Base-by-base conservation (phyloP, 164 flowering plant species). In the Vitis rupestris region DNA sequence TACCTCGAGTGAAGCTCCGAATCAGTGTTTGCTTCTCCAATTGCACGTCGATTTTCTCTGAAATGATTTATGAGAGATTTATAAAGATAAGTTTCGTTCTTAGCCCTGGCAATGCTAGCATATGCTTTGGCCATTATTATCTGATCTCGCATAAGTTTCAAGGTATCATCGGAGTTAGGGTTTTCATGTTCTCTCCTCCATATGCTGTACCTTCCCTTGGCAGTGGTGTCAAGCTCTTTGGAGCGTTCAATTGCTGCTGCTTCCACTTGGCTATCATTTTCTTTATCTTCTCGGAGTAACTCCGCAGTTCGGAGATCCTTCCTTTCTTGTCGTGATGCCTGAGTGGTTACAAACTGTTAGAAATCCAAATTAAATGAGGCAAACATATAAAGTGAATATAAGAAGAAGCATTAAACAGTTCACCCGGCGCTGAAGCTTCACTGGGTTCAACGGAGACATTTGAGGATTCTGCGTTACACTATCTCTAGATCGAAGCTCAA, bases 1-100 rank as follows among this genome's bases (percentile, higher is more conserved):
- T 82, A 93, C 99, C 97, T 83, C 27, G 86, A 77, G 15, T 78
- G 83, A 71, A 93, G 89, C 72, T 90, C 97, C 74, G 83, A 77
- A 83, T 95, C 97, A 75, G 93, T 81, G 63, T 52, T 84, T 50
- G 99, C 99, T 71, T 90, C 94, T 78, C 92, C 93, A 74, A 93
- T 84, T 66, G 84, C 87, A 68, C 17, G 74, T 61, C 75, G 82
- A 72, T 82, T 90, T 55, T 82, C 82, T 75, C 76, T 86, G 48
- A 80, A 72, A 61, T 79, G 89, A 67, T 78, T 73, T 72, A 88
- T 78, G 8, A 95, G 84, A 60, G 94, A 82, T 74, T 81, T 69
- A 69, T 85, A 87, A 12, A 95, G 83, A 58, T 13, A 63, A 64
- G 4, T 74, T 31, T 76, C 73, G 59, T 76, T 82, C 58, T 67